Percentiles rank a stretch among this genome's conserved stretches.
These are phyloP conservation scores for Cryptosporidium bovis DNA, from an alignment of 169 alveolate genomes.

Conservation along the genomic window DNA sequence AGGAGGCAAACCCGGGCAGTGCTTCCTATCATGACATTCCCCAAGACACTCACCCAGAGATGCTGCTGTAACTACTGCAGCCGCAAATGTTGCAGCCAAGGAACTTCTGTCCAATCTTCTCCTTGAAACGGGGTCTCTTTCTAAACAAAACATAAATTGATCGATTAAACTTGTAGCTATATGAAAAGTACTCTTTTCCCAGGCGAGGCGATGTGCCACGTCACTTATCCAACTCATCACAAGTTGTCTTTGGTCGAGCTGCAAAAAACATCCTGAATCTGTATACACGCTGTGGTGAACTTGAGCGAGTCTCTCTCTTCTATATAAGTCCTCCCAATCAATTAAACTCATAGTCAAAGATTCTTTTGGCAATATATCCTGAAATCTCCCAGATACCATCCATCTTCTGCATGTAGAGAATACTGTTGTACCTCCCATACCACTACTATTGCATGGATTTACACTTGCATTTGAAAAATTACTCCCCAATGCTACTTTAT, in stretches of 20 bases:
- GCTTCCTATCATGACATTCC: conserved; percentile 53
- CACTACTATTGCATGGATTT: not conserved
- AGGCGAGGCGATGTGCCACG: conserved; percentile 64
- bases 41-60: conserved; percentile 62
- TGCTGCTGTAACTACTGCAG: conserved; percentile 68
- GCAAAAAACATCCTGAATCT: conserved; percentile 51
- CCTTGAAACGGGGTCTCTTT: conserved; percentile 47
- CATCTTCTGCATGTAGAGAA: conserved; percentile 59
- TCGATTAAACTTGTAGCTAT: conserved; percentile 55
- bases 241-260: conserved; percentile 52
- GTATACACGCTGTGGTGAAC: conserved; percentile 62
- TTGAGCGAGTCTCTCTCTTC: conserved; percentile 64
- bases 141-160: conserved; percentile 53
- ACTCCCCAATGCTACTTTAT: not conserved
- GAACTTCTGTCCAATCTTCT: conserved; percentile 51
- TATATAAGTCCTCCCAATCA: conserved; percentile 71
- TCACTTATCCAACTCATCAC: conserved; percentile 73
- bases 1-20: conserved; percentile 66
- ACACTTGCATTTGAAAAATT: not conserved
- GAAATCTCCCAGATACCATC: conserved; percentile 65
- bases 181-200: conserved; percentile 68
- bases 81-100: conserved; percentile 66
- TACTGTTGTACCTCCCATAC: conserved; percentile 39
- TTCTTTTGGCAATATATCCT: conserved; percentile 60
- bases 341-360: conserved; percentile 53